A percentile compares a stretch with the other conserved stretches of the same genome.
Evolutionary conservation across 2,329 filamentous ascomycete species (phyloP).

Genomic region (Pochonia chlamydosporia): DNA sequence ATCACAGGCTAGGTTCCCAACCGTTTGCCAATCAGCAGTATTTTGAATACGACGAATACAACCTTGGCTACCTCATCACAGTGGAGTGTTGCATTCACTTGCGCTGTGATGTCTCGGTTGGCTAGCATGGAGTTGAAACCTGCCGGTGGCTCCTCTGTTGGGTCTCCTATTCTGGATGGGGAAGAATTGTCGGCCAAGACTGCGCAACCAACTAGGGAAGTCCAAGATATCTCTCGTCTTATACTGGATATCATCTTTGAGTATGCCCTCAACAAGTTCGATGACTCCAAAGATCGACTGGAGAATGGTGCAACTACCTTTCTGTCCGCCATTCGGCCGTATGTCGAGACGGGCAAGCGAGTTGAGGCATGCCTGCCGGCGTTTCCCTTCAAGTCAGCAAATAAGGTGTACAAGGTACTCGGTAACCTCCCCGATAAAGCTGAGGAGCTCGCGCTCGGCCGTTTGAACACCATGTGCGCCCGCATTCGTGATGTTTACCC

Average conservation of each 20-base stretch:
- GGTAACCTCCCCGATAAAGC: conserved; percentile 24
- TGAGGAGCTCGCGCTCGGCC: conserved; percentile 21
- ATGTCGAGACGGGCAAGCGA: conserved; percentile 13
- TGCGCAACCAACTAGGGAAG: not conserved
- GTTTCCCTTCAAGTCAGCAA: conserved; percentile 28
- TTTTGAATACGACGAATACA: not conserved
- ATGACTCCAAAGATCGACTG: conserved; percentile 13
- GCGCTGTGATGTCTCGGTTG: not conserved
- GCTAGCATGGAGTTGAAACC: not conserved
- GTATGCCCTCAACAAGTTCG: conserved; percentile 21
- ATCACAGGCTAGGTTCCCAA: too few species aligned
- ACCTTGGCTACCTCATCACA: too few species aligned
- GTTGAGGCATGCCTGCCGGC: conserved; percentile 22
- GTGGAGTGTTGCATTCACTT: too few species aligned
- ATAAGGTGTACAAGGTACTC: conserved; percentile 26
- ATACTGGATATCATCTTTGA: conserved; percentile 20
- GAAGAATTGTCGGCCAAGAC: not conserved
- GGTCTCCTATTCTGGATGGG: too few species aligned
- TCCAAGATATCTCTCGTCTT: conserved; percentile 5
- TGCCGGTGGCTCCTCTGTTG: not conserved
- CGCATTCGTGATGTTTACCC: conserved; percentile 20
- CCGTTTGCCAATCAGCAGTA: not conserved
- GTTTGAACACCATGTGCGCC: conserved; percentile 21
- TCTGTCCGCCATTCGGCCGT: conserved; percentile 15
- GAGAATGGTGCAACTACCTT: conserved; percentile 15